Evolutionary conservation across 139 green algal genomes (phyloP).

Genomic region (Chlamydomonas asymmetrica): DNA sequence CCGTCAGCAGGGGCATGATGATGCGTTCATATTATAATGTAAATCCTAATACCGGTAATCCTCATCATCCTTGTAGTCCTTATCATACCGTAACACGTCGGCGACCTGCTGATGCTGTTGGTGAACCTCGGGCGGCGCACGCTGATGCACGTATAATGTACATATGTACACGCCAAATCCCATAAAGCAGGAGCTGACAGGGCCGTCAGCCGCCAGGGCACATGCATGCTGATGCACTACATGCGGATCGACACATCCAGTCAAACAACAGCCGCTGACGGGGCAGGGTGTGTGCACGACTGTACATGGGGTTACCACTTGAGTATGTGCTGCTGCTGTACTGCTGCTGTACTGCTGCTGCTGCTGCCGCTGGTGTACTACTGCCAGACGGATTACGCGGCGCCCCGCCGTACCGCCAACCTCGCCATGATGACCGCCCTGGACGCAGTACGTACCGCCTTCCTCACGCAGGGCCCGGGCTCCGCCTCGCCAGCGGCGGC

Average conservation of each 20-base stretch:
- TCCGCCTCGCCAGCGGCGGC: background rate
- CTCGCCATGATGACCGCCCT: slow-evolving; percentile 64
- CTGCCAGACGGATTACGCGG: slow-evolving; percentile 58
- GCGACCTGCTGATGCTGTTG: background rate
- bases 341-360: background rate
- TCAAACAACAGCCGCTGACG: too few species aligned
- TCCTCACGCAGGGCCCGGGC: background rate
- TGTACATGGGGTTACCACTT: background rate
- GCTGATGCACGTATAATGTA: background rate
- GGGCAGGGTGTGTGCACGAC: too few species aligned
- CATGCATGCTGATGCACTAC: background rate
- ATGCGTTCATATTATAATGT: background rate
- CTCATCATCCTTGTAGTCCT: background rate
- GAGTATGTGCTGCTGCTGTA: background rate
- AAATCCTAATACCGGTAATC: background rate
- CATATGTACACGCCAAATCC: too few species aligned
- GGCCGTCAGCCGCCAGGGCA: background rate
- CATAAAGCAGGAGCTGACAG: too few species aligned
- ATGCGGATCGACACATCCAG: background rate
- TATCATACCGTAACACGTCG: too few species aligned
- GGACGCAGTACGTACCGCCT: slow-evolving; percentile 31
- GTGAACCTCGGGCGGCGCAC: background rate
- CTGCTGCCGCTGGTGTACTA: background rate
- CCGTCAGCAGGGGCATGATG: background rate
- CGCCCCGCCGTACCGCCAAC: slow-evolving; percentile 57